These are phyloP conservation scores for Mortierella antarctica DNA, from an alignment of 192 early-diverging fungal genomes.

Conservation along the genomic window DNA sequence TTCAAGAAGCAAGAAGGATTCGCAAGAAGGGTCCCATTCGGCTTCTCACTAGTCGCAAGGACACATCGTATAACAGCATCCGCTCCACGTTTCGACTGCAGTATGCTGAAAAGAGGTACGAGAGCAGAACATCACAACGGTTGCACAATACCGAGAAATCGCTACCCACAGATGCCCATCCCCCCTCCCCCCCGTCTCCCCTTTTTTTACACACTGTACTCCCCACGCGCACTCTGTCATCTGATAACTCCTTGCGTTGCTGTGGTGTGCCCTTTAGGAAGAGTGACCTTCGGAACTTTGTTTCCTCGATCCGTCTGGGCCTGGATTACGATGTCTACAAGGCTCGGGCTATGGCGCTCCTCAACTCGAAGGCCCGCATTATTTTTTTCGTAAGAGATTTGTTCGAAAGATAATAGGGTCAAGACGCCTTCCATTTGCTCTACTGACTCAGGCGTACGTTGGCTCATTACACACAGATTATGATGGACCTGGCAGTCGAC, in stretches of 20 bases:
- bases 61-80: conserved; percentile 42
- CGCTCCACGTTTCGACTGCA: conserved; percentile 36
- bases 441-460: neutral
- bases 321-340: conserved; percentile 48
- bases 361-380: conserved; percentile 41
- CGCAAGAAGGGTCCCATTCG: conserved; percentile 34
- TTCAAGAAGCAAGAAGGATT: conserved; percentile 22
- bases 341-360: conserved; percentile 28
- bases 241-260: neutral
- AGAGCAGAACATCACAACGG: neutral
- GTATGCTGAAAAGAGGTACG: conserved; percentile 36
- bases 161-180: neutral
- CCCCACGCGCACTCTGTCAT: neutral
- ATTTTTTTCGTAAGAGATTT: conserved; percentile 33
- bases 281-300: conserved; percentile 36
- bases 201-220: neutral
- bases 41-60: conserved; percentile 27
- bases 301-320: conserved; percentile 34
- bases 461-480: conserved; percentile 42
- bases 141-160: neutral
- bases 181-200: neutral
- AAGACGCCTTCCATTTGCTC: neutral
- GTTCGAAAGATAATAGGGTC: no score
- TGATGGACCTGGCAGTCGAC: conserved; percentile 67
- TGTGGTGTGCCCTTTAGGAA: conserved; percentile 6